These are phyloP conservation scores for Boletellus emodensis DNA, from an alignment of 768 basidiomycete species.

Conservation along the genomic window DNA sequence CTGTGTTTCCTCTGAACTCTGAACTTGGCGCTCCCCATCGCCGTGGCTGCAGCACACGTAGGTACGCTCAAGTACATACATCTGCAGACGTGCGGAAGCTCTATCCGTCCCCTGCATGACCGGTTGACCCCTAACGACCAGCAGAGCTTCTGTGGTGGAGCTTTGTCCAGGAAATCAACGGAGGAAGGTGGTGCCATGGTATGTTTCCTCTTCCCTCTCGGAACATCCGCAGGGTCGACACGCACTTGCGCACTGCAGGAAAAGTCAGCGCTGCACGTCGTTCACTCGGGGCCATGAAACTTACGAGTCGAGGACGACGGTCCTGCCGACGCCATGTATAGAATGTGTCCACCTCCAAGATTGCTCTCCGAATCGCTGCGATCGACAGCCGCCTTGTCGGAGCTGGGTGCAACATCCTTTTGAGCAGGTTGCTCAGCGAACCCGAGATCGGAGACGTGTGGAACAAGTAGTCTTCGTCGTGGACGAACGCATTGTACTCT, in stretches of 20 bases:
- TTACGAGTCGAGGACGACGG: neutral
- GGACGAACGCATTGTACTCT: neutral
- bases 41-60: no score
- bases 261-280: neutral
- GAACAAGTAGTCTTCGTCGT: slow-evolving; percentile 2
- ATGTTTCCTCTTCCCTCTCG: neutral
- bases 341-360: neutral
- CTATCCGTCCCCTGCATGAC: no score
- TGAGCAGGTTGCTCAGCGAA: slow-evolving; percentile 1
- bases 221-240: neutral
- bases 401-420: slow-evolving; percentile 1
- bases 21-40: neutral
- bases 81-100: no score
- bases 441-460: slow-evolving; percentile 2
- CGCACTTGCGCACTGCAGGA: neutral
- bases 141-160: neutral
- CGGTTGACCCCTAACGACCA: neutral
- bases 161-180: neutral
- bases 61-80: no score
- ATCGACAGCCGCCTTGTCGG: neutral
- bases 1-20: slow-evolving; percentile 16
- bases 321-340: neutral
- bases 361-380: neutral
- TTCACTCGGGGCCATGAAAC: neutral
- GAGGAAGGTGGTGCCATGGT: neutral